Evolutionary conservation across 495 filamentous ascomycete genomes (phyloP), one percentile per base, ranked within the genome.

Genomic region (Neurospora cerealis): DNA sequence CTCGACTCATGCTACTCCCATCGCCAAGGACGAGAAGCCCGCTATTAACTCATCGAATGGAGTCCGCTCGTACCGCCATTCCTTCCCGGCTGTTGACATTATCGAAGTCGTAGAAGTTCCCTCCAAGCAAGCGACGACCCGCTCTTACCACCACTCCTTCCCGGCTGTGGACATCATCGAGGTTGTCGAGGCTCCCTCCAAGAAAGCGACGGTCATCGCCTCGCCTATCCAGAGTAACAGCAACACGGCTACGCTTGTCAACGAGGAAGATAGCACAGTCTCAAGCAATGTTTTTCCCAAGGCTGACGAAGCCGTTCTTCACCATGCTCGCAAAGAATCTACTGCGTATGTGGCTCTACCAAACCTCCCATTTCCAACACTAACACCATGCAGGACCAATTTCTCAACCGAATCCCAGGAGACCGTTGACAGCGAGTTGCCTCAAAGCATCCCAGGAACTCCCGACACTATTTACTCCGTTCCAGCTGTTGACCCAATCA

Each of bases 401-500:
- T 48, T 24, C 3, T 24, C 44, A 0, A 24, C 44, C 9, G 9
- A 48, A 1, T 2, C 1, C 4, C 0, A 5, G n/a, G 3, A 48
- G 4, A 48, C 44, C 2, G 3, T 0, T 1, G 5, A 48, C 9
- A 48, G 3, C 4, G 44, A 48, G n/a, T 4, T 2, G 19, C 3
- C 44, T 0, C 5, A 8, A 9, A 46, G 7, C 1, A 7, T 4
- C 17, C 44, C 44, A 2, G 9, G 9, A 3, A 48, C 44, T 11
- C n/a, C 44, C 9, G 44, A 48, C n/a, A 48, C 44, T 3, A 3
- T 4, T 0, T 48, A 48, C 44, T 48, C 44, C 0, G n/a, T 10
- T 0, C 42, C 19, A 0, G 17, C 9, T 10, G 42, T 21, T 3
- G 3, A 46, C 0, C 7, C 19, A 0, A 2, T 7, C 42, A 48